These are phyloP conservation scores for Dendrothele bispora DNA, from an alignment of 768 basidiomycete genomes.

Conservation along the genomic window DNA sequence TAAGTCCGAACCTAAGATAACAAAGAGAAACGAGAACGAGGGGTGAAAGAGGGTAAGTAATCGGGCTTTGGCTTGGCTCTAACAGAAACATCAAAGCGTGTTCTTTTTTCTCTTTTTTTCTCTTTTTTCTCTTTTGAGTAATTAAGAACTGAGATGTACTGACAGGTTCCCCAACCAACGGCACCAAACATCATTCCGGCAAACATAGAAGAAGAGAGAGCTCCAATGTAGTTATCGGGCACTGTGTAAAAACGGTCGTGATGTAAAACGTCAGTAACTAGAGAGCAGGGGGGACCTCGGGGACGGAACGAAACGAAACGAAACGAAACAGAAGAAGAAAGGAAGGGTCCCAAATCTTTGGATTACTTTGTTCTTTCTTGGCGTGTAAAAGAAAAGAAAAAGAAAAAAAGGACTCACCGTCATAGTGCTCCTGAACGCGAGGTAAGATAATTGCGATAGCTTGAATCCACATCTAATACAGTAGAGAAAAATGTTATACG, in stretches of 20 bases:
- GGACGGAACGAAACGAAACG: too few species aligned
- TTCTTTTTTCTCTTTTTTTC: too few species aligned
- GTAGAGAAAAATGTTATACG: constrained; percentile 2
- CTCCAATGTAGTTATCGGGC: constrained; percentile 74
- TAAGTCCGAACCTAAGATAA: constrained; percentile 71
- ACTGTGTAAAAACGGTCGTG: constrained; percentile 40
- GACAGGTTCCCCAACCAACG: constrained; percentile 89
- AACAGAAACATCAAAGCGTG: too few species aligned
- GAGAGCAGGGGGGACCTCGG: too few species aligned
- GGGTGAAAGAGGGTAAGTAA: too few species aligned
- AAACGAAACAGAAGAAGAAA: too few species aligned
- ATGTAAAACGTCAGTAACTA: too few species aligned
- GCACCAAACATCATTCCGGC: constrained; percentile 98
- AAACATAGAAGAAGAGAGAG: constrained; percentile 86
- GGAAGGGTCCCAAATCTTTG: not conserved
- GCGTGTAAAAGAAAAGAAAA: constrained; percentile 1
- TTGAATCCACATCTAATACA: constrained; percentile 87
- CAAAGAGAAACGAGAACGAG: not conserved
- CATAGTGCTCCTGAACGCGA: constrained; percentile 89
- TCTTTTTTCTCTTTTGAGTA: not conserved
- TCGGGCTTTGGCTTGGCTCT: too few species aligned
- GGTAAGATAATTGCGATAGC: constrained; percentile 92
- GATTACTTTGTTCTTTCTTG: not conserved
- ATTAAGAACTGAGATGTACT: constrained; percentile 19
- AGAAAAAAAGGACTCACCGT: constrained; percentile 42